phyloP scores from a whole-genome alignment of 169 alveolate species.

The Plasmodium coatneyi region DNA sequence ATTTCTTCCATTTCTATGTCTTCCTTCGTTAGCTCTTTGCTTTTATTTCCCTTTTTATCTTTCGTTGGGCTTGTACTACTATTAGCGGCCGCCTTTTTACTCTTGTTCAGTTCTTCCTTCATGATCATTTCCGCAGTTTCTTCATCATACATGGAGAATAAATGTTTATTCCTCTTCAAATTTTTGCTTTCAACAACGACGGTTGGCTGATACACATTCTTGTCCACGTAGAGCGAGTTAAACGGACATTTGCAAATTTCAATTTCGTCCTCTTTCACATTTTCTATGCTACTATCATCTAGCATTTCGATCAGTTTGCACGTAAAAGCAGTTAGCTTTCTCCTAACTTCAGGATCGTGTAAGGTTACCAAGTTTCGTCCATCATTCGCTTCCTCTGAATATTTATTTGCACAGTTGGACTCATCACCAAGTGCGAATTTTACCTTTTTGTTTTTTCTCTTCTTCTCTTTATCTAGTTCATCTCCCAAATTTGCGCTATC shows the following conservation, averaged over 20 bases:
- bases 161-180: conserved; percentile 56
- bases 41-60: conserved; percentile 40
- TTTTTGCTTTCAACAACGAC: conserved; percentile 57
- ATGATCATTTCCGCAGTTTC: conserved; percentile 72
- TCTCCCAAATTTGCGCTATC: neutral
- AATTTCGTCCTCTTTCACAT: conserved; percentile 47
- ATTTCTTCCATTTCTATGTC: conserved; percentile 72
- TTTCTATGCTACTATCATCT: conserved; percentile 56
- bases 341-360: neutral
- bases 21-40: conserved; percentile 54
- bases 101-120: conserved; percentile 60
- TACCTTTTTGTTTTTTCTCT: neutral
- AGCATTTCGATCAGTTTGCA: conserved; percentile 48
- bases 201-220: conserved; percentile 71
- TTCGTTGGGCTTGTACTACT: neutral
- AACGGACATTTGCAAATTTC: conserved; percentile 74
- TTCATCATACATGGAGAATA: conserved; percentile 57
- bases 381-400: neutral
- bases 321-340: conserved; percentile 20
- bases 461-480: neutral
- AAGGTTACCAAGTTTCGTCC: neutral
- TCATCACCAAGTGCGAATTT: neutral
- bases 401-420: neutral
- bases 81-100: neutral
- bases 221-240: conserved; percentile 35